Evolutionary conservation across 2,329 filamentous ascomycete species (phyloP), one percentile per base, ranked within the genome.

Genomic region (Pestalotiopsis sp.): DNA sequence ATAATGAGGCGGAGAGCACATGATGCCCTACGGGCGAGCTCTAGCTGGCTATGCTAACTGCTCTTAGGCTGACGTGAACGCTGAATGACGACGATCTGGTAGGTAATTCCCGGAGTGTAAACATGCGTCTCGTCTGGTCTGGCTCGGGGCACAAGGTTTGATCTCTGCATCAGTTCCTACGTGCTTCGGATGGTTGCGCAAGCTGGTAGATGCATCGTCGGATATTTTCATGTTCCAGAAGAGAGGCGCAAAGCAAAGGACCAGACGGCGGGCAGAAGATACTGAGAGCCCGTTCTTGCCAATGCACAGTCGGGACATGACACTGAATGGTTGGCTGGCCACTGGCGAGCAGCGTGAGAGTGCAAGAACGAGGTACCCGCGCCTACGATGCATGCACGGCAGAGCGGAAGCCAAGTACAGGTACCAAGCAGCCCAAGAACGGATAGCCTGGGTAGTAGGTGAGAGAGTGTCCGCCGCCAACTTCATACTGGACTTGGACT

Each of bases 1-100:
- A 64, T 49, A 64, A 64, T 64, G 38, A 64, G 41, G 61, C 38
- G 61, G 61, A 64, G 61, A 52, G 39, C 61, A 49, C 61, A 49
- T 49, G 27, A 49, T 45, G 25, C 25, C 59, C 59, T 39, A 36
- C 13, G 13, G 6, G 17, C 27, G 7, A 61, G 59, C 23, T 36
- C 23, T 59, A 36, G 59, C 31, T 41, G 14, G 27, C 31, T n/a
- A 52, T 52, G 45, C 45, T 52, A 52, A 52, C 45, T 52, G 45
- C 17, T 23, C 17, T 52, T 52, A 61, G 59, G n/a, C 31, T 39
- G 31, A 36, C 59, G 27, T 39, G 31, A 39, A 61, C 20, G 59
- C 59, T 61, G 59, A 61, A 17, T 61, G 59, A 39, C 25, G 59
- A 61, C 36, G 59, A 61, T 36, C 59, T 27, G 31, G 20, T 20